phyloP scores from a whole-genome alignment of 768 basidiomycete species.

The Lyophyllum shimeji region DNA sequence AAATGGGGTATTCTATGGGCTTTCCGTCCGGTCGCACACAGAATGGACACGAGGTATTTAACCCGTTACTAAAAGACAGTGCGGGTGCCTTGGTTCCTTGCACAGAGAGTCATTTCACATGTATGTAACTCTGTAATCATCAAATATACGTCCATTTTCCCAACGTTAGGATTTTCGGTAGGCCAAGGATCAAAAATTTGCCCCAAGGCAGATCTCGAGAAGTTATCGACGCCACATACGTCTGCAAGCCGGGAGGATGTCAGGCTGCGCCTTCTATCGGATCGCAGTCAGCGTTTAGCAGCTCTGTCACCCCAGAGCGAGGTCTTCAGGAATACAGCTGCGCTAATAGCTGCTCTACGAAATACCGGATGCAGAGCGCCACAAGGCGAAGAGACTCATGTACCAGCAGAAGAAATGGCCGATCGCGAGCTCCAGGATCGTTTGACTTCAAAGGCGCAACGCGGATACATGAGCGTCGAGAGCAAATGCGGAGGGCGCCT shows the following conservation, averaged over 20 bases:
- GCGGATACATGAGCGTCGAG: background rate
- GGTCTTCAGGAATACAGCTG: background rate
- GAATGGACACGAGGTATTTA: slow-evolving; percentile 1
- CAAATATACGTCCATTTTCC: background rate
- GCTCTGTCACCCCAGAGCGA: background rate
- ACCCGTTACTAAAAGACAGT: slow-evolving; percentile 6
- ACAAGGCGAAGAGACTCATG: background rate
- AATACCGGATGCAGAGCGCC: background rate
- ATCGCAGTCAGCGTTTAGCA: background rate
- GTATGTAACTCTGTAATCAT: slow-evolving; percentile 10
- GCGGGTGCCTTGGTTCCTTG: slow-evolving; percentile 11
- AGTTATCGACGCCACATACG: slow-evolving; percentile 7
- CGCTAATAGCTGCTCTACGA: background rate
- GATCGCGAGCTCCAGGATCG: background rate
- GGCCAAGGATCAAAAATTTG: slow-evolving; percentile 20
- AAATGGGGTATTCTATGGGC: slow-evolving; percentile 17
- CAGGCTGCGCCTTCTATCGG: background rate
- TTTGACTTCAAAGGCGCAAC: background rate
- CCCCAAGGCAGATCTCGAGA: slow-evolving; percentile 8
- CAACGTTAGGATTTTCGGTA: background rate
- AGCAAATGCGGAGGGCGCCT: background rate
- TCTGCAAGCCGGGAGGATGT: slow-evolving; percentile 10
- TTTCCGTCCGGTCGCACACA: slow-evolving; percentile 9
- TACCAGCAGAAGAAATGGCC: background rate
- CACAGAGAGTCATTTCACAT: slow-evolving; percentile 14